Conservation (phyloP, 306 rosid genomes). For the Casuarina equisetifolia region DNA sequence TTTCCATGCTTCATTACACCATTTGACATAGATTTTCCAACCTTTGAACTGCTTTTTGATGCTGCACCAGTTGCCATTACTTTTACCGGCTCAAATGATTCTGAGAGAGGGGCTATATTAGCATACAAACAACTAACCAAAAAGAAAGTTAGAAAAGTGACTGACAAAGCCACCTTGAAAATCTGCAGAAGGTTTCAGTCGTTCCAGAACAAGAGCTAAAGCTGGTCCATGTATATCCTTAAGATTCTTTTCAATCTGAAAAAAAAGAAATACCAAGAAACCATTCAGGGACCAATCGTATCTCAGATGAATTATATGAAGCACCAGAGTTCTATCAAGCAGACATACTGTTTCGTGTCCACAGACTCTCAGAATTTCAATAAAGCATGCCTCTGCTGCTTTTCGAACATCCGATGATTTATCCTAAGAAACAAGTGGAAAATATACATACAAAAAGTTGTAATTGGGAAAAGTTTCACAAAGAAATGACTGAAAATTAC, state of each 20-base stretch:
- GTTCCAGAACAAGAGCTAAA: conserved; percentile 68
- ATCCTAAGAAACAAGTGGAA: conserved; percentile 50
- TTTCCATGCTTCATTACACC: conserved; percentile 82
- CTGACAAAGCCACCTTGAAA: conserved; percentile 59
- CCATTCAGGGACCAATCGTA: conserved; percentile 13
- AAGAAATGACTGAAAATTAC: conserved; percentile 2
- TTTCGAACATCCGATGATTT: conserved; percentile 98
- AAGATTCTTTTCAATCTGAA: conserved; percentile 70
- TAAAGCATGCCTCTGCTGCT: conserved; percentile 87
- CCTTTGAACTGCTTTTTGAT: conserved; percentile 63
- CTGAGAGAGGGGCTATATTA: conserved; percentile 35
- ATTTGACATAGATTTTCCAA: conserved; percentile 65
- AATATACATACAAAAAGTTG: background rate
- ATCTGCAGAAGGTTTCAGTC: conserved; percentile 60
- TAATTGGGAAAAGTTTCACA: background rate
- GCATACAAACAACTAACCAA: conserved; percentile 22
- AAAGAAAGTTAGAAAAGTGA: conserved; percentile 6
- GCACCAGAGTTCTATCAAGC: conserved; percentile 5
- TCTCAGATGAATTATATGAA: conserved; percentile 22
- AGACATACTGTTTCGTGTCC: conserved; percentile 71
- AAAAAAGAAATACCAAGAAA: conserved; percentile 21
- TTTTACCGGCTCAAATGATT: conserved; percentile 63
- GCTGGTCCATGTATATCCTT: conserved; percentile 90
- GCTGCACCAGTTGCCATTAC: conserved; percentile 51
- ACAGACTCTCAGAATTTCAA: conserved; percentile 84